Evolutionary conservation across 768 basidiomycete genomes (phyloP).

Genomic region (Tylopilus sp.): DNA sequence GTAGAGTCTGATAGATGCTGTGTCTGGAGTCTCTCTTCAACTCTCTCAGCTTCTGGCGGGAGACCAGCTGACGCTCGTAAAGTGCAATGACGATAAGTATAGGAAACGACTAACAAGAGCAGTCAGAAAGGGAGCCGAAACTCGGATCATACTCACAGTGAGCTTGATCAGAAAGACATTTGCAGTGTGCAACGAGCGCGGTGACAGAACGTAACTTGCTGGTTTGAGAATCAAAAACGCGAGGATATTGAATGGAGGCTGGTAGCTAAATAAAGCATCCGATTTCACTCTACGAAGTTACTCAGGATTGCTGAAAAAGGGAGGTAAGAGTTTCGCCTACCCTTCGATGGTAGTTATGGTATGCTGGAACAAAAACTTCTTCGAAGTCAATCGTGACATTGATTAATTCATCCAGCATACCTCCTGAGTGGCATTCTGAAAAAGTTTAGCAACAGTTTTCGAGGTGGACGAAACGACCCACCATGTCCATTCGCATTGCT

Average conservation of each 20-base stretch:
- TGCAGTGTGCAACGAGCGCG: slow-evolving; percentile 72
- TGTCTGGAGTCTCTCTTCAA: slow-evolving; percentile 51
- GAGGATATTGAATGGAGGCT: slow-evolving; percentile 83
- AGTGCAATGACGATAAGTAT: slow-evolving; percentile 69
- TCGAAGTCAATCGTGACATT: slow-evolving; percentile 13
- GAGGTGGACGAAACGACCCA: slow-evolving; percentile 25
- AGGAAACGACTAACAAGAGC: slow-evolving; percentile 57
- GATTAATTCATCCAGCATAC: slow-evolving; percentile 25
- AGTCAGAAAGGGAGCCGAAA: not conserved
- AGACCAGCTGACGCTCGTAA: slow-evolving; percentile 72
- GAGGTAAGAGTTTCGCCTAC: slow-evolving; percentile 33
- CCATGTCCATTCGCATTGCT: slow-evolving; percentile 70
- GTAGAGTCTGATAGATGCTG: slow-evolving; percentile 59
- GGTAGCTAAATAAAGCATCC: slow-evolving; percentile 88
- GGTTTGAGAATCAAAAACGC: slow-evolving; percentile 82
- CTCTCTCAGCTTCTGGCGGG: slow-evolving; percentile 49
- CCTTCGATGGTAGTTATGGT: slow-evolving; percentile 87
- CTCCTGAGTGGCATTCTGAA: slow-evolving; percentile 59
- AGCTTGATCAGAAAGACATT: slow-evolving; percentile 86
- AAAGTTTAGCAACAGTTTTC: not conserved
- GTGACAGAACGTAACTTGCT: slow-evolving; percentile 67
- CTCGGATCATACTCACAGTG: slow-evolving; percentile 47
- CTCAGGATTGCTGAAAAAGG: slow-evolving; percentile 5
- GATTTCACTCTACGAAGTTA: slow-evolving; percentile 64
- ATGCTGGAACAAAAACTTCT: slow-evolving; percentile 81